Evolutionary conservation across 2,329 filamentous ascomycete species (phyloP).

Genomic region (Diplodia mutila): DNA sequence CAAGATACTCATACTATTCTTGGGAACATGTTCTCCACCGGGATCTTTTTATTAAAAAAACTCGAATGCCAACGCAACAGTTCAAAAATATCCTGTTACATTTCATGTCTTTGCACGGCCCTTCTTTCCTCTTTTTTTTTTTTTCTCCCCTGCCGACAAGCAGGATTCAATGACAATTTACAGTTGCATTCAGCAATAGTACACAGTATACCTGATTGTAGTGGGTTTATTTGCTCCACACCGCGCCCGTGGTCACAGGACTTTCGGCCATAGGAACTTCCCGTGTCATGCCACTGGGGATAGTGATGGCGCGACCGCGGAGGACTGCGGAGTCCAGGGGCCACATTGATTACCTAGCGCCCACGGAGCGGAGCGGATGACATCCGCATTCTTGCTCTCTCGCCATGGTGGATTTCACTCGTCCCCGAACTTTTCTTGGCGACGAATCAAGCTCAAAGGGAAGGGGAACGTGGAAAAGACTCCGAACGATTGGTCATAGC

Average conservation of each 20-base stretch:
- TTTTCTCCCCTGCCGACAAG: background rate
- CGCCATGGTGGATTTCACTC: background rate
- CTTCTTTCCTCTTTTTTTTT: background rate
- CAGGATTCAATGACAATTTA: background rate
- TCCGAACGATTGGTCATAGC: background rate
- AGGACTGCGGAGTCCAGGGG: background rate
- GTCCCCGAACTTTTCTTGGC: background rate
- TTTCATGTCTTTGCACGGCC: background rate
- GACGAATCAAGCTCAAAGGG: background rate
- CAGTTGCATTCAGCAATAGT: background rate
- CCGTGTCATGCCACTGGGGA: conserved; percentile 7
- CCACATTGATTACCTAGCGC: background rate
- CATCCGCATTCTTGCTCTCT: background rate
- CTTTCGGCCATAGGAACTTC: background rate
- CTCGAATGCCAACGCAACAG: background rate
- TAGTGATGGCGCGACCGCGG: background rate
- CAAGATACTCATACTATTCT: background rate
- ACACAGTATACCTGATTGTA: background rate
- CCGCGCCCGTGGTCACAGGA: background rate
- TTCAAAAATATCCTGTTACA: background rate
- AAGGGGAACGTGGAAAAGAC: background rate
- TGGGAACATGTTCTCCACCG: background rate
- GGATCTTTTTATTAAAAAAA: background rate
- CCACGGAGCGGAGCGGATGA: background rate
- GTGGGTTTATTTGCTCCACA: background rate